Base-by-base conservation (phyloP, 2,329 filamentous ascomycete genomes). In the Coniella lustricola region DNA sequence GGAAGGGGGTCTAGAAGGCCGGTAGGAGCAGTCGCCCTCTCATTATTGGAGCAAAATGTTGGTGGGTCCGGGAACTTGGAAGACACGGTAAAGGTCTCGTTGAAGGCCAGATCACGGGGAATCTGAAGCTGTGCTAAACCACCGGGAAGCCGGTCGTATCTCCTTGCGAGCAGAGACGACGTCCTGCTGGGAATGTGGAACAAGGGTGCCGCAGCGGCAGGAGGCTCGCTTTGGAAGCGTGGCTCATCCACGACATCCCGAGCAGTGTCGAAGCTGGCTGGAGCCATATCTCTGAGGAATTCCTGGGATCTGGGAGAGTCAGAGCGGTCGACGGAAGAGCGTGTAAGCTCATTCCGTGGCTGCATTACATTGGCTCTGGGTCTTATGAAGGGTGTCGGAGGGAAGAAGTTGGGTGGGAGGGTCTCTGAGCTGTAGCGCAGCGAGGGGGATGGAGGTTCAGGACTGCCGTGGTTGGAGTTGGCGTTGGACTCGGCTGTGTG, bases 311-410 rank as follows among this genome's bases (percentile, higher is more conserved):
- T n/a, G 9, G 51, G 50, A 7, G 51, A 45, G 44, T 38, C 46
- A 40, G 40, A 42, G 4, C 22, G 44, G 29, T 34, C 47, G 37
- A 40, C 22, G 9, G 50, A 39, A 7, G 44, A 25, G 32, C 47
- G 17, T 42, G 52, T 14, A 54, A 40, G 7, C 57, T 75, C 75
- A 41, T 79, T 72, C 41, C 78, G 70, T n/a, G 78, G 76, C 40
- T 71, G 63, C 78, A 82, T 81, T 20, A 74, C 70, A 47, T 67
- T 68, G 14, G 71, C 67, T 33, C 68, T 79, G 21, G 78, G 78
- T 39, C 74, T 69, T 53, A 82, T 76, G 55, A 77, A 82, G 1
- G 75, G 76, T 7, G 75, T 70, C 17, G 68, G 68, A 4, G 75
- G 75, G 53, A 77, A 78, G 43, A 67, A 66, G 44, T 61, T 59